Evolutionary conservation across 495 filamentous ascomycete species (phyloP).

Genomic region (Neurospora sp.): DNA sequence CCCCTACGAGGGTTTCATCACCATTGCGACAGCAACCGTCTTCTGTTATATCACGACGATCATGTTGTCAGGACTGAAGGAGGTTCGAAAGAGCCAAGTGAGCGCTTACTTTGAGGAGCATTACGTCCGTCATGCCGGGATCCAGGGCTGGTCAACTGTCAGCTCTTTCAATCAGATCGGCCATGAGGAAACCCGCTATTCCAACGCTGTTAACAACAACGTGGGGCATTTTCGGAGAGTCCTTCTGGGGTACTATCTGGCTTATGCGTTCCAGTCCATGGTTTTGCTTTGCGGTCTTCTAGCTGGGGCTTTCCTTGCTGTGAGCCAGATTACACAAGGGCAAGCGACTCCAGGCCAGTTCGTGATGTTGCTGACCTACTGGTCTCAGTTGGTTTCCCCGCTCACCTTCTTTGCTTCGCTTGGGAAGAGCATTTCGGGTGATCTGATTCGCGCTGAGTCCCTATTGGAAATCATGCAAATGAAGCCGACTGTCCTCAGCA

Average conservation of each 20-base stretch:
- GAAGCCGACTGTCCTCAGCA: conserved; percentile 51
- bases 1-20: conserved; percentile 63
- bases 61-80: conserved; percentile 35
- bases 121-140: conserved; percentile 51
- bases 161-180: conserved; percentile 60
- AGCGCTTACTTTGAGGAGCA: conserved; percentile 44
- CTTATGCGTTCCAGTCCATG: conserved; percentile 45
- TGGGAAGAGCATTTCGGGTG: conserved; percentile 46
- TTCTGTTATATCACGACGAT: conserved; percentile 55
- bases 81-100: conserved; percentile 22
- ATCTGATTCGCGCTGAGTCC: conserved; percentile 61
- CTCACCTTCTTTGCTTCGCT: conserved; percentile 54
- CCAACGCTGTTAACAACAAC: conserved; percentile 34
- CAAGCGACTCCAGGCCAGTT: conserved; percentile 56
- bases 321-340: conserved; percentile 51
- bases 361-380: conserved; percentile 62
- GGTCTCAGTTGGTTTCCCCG: conserved; percentile 52
- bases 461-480: conserved; percentile 62
- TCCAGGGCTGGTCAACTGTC: conserved; percentile 61
- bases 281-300: conserved; percentile 55
- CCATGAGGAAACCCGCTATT: conserved; percentile 55
- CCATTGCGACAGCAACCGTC: conserved; percentile 47
- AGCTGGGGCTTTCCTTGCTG: conserved; percentile 54
- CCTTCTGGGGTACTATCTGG: conserved; percentile 30
- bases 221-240: conserved; percentile 30